A percentile compares a stretch with the other conserved stretches of the same genome.
phyloP scores from a whole-genome alignment of 2,329 filamentous ascomycete genomes.

The Xylariaceae sp. region DNA sequence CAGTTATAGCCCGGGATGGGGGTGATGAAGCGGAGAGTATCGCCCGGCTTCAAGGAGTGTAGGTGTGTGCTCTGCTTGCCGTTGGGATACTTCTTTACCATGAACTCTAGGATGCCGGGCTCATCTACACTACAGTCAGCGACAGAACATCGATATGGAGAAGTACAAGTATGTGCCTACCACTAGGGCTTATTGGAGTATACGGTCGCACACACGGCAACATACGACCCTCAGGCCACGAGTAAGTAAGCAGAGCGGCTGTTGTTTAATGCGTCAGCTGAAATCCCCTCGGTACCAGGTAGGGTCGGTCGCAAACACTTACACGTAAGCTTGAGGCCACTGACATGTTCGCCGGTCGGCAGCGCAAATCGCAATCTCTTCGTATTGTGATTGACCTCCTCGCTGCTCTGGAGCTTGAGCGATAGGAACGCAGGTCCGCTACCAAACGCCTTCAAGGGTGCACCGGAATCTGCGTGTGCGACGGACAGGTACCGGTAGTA shows the following conservation, averaged over 20 bases:
- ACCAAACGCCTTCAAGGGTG: constrained; percentile 31
- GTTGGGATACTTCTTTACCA: constrained; percentile 63
- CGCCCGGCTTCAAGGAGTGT: constrained; percentile 59
- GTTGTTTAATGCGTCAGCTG: constrained; percentile 12
- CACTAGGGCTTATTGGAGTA: constrained; percentile 53
- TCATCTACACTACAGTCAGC: constrained; percentile 36
- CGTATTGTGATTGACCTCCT: constrained; percentile 54
- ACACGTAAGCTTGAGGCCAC: constrained; percentile 49
- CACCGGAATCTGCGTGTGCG: constrained; percentile 27
- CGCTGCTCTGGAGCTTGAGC: constrained; percentile 46
- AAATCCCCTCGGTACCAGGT: not conserved
- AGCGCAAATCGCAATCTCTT: constrained; percentile 53
- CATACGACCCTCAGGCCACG: constrained; percentile 52
- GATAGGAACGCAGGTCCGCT: constrained; percentile 40
- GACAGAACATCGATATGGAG: not conserved
- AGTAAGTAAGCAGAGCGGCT: constrained; percentile 54
- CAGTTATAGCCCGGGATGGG: constrained; percentile 51
- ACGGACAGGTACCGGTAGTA: constrained; percentile 24
- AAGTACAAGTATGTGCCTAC: constrained; percentile 31
- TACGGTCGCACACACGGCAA: constrained; percentile 61
- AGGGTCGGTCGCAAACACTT: constrained; percentile 13
- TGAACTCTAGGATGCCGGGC: constrained; percentile 54
- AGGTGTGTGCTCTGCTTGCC: constrained; percentile 61
- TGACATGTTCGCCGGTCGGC: constrained; percentile 41
- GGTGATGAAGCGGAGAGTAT: constrained; percentile 53